These are phyloP conservation scores for Monosporozyma aerobia DNA, from an alignment of 805 yeast species.

Conservation along the genomic window DNA sequence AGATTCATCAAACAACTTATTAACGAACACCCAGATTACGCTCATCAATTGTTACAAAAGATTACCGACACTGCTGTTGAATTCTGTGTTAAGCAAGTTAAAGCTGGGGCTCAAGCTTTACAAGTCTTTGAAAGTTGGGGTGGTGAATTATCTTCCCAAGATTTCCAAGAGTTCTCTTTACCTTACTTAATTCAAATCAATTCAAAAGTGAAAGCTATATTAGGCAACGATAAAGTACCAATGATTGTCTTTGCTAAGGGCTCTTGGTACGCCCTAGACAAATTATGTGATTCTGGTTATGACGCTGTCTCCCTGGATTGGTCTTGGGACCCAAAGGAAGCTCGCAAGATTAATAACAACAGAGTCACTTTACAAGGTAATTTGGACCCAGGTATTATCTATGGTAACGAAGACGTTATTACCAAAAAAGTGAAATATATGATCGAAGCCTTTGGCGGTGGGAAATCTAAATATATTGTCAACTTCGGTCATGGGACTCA, in stretches of 20 bases:
- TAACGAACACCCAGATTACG: constrained; percentile 63
- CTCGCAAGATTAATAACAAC: constrained; percentile 62
- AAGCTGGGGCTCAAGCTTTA: constrained; percentile 96
- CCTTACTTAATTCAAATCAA: constrained; percentile 81
- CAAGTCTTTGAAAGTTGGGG: constrained; percentile 98
- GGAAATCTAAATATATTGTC: constrained; percentile 81
- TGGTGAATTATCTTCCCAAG: constrained; percentile 87
- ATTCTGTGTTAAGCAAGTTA: constrained; percentile 86
- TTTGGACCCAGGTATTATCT: constrained; percentile 89
- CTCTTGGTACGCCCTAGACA: constrained; percentile 93
- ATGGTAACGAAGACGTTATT: constrained; percentile 79
- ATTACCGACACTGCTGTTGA: constrained; percentile 85
- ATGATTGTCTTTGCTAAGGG: constrained; percentile 90
- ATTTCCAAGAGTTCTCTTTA: constrained; percentile 78
- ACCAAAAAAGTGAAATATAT: constrained; percentile 73
- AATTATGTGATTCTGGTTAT: constrained; percentile 71
- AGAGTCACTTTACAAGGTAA: constrained; percentile 89
- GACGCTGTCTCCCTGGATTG: constrained; percentile 90
- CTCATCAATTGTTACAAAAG: constrained; percentile 63
- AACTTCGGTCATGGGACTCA: constrained; percentile 98
- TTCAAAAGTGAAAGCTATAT: constrained; percentile 53
- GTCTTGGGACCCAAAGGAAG: constrained; percentile 77
- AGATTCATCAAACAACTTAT: constrained; percentile 90
- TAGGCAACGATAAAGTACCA: constrained; percentile 66
- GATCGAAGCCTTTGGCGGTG: constrained; percentile 91